Percentiles rank a stretch among this genome's conserved stretches.
Evolutionary conservation across 495 filamentous ascomycete genomes (phyloP).

Genomic region (Penicillium samsonianum): DNA sequence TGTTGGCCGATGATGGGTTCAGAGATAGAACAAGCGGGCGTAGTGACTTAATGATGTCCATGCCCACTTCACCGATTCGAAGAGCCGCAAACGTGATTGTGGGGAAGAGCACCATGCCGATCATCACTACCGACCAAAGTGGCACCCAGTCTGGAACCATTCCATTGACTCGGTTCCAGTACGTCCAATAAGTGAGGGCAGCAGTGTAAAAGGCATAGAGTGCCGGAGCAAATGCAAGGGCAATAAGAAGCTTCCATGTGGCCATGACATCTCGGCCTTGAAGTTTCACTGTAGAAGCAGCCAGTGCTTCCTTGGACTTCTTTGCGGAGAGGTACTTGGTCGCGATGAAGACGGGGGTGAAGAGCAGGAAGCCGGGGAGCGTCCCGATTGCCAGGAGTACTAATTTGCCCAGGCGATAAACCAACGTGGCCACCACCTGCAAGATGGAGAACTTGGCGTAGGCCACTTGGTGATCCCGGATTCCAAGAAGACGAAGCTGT

Average conservation of each 20-base stretch:
- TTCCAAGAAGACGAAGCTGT: conserved; percentile 77
- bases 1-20: conserved; percentile 80
- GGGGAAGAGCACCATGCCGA: conserved; percentile 78
- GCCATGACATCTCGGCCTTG: conserved; percentile 95
- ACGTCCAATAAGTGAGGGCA: conserved; percentile 74
- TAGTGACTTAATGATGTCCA: conserved; percentile 97
- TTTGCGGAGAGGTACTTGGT: conserved; percentile 86
- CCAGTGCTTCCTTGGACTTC: conserved; percentile 88
- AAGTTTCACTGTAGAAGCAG: conserved; percentile 90
- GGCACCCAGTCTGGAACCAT: conserved; percentile 77
- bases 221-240: conserved; percentile 82
- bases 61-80: conserved; percentile 92
- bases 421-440: conserved; percentile 70
- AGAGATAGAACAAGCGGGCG: conserved; percentile 87
- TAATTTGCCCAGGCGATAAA: conserved; percentile 80
- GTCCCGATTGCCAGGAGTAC: conserved; percentile 74
- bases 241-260: conserved; percentile 96
- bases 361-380: conserved; percentile 83
- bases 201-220: conserved; percentile 81
- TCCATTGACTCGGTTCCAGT: conserved; percentile 77
- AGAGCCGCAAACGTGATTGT: conserved; percentile 90
- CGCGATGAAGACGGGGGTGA: conserved; percentile 86
- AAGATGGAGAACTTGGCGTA: conserved; percentile 81
- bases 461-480: conserved; percentile 94
- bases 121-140: conserved; percentile 70